phyloP scores from a whole-genome alignment of 2,329 filamentous ascomycete species.

The Aureobasidium sp. region DNA sequence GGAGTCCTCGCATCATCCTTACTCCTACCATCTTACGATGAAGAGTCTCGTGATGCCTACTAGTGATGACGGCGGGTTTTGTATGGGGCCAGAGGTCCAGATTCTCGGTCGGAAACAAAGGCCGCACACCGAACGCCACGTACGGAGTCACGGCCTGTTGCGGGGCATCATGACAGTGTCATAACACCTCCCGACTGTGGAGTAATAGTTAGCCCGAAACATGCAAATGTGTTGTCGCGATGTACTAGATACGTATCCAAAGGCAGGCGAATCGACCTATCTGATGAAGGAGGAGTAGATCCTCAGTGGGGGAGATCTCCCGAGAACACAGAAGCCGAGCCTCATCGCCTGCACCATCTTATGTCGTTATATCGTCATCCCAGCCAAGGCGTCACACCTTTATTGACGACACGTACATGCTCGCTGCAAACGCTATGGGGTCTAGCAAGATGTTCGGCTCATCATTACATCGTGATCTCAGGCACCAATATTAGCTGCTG shows the following conservation, averaged over 20 bases:
- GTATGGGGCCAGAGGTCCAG: neutral
- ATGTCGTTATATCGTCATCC: neutral
- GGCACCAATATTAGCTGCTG: neutral
- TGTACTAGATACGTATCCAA: neutral
- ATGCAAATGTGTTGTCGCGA: neutral
- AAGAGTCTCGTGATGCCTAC: neutral
- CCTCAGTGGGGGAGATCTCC: neutral
- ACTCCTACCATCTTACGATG: neutral
- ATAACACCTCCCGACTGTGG: neutral
- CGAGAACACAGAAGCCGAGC: neutral
- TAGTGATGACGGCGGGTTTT: neutral
- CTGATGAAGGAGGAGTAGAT: neutral
- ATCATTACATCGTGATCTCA: slow-evolving; percentile 3
- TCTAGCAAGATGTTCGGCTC: neutral
- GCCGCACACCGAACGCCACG: neutral
- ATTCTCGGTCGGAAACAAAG: neutral
- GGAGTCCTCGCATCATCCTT: neutral
- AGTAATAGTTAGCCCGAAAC: neutral
- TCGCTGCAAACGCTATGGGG: neutral
- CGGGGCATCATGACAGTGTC: neutral
- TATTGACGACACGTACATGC: neutral
- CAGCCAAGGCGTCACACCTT: neutral
- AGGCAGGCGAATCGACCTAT: neutral
- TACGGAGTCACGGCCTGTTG: neutral
- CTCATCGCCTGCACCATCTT: neutral